phyloP scores from a whole-genome alignment of 257 asterid genomes.

The Capsicum rhomboideum region DNA sequence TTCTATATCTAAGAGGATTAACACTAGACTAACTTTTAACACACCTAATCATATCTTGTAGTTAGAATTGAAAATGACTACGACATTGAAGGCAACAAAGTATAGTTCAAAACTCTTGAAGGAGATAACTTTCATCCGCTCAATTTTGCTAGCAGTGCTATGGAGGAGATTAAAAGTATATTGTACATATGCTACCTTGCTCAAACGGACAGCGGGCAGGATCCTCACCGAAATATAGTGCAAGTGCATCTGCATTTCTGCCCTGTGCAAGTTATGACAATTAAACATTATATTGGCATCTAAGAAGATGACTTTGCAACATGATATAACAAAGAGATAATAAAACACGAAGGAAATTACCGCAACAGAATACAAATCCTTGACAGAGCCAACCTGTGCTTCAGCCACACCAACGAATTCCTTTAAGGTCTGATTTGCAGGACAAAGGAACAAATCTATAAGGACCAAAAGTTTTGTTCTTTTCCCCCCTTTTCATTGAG shows the following conservation, averaged over 20 bases:
- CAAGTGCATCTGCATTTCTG: conserved; percentile 92
- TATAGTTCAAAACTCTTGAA: background rate
- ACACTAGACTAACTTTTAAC: background rate
- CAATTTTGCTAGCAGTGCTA: background rate
- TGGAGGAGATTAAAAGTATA: background rate
- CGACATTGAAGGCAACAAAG: background rate
- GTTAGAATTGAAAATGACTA: background rate
- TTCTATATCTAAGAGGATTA: background rate
- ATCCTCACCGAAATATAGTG: conserved; percentile 94
- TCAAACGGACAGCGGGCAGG: conserved; percentile 94
- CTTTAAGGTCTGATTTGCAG: conserved; percentile 61
- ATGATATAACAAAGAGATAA: background rate
- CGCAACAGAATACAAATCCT: conserved; percentile 75
- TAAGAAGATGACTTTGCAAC: background rate
- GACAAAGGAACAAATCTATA: background rate
- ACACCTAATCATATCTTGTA: background rate
- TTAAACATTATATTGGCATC: background rate
- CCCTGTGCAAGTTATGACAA: conserved; percentile 50
- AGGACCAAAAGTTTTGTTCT: background rate
- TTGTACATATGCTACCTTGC: conserved; percentile 54
- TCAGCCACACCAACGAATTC: conserved; percentile 73
- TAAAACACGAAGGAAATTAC: conserved; percentile 34
- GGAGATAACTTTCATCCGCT: background rate
- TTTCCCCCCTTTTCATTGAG: background rate
- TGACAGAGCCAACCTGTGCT: conserved; percentile 65